These are phyloP conservation scores for Tulasnella sp. DNA, from an alignment of 768 basidiomycete genomes.

Conservation along the genomic window DNA sequence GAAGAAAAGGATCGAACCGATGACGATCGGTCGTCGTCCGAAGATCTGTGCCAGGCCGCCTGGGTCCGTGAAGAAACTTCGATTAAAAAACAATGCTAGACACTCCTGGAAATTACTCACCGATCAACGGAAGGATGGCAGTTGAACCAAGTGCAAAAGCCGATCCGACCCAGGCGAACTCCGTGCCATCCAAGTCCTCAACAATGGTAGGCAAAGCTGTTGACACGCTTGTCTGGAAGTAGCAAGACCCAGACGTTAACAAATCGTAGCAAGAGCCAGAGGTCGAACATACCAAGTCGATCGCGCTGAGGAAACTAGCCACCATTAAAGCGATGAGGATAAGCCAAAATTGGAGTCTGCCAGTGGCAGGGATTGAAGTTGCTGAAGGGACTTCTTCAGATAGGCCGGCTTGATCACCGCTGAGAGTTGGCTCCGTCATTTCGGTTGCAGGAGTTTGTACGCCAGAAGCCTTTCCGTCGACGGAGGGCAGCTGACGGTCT, in stretches of 20 bases:
- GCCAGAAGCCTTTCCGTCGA: too few relatives aligned
- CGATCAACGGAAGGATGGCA: slow-evolving; percentile 32
- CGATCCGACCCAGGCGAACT: slow-evolving; percentile 24
- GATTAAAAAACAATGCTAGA: background rate
- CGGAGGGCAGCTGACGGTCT: too few relatives aligned
- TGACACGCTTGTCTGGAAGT: slow-evolving; percentile 10
- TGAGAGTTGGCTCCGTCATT: too few relatives aligned
- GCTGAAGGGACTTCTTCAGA: background rate
- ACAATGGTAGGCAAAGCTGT: slow-evolving; percentile 21
- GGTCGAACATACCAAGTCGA: background rate
- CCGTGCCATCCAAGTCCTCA: slow-evolving; percentile 7
- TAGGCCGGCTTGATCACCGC: background rate
- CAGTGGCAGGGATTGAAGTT: background rate
- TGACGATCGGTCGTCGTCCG: slow-evolving; percentile 32
- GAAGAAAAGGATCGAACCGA: slow-evolving; percentile 31
- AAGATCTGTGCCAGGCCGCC: slow-evolving; percentile 32
- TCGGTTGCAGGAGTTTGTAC: too few relatives aligned
- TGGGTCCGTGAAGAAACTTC: background rate
- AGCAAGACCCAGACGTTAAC: background rate
- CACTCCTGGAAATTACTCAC: slow-evolving; percentile 27
- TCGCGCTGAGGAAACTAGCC: slow-evolving; percentile 9
- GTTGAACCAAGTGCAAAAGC: slow-evolving; percentile 28
- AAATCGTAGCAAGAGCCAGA: background rate
- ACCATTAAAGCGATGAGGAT: slow-evolving; percentile 6
- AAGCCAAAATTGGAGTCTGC: slow-evolving; percentile 11